Evolutionary conservation across 2,329 filamentous ascomycete species (phyloP).

Genomic region (Nigrospora oryzae): DNA sequence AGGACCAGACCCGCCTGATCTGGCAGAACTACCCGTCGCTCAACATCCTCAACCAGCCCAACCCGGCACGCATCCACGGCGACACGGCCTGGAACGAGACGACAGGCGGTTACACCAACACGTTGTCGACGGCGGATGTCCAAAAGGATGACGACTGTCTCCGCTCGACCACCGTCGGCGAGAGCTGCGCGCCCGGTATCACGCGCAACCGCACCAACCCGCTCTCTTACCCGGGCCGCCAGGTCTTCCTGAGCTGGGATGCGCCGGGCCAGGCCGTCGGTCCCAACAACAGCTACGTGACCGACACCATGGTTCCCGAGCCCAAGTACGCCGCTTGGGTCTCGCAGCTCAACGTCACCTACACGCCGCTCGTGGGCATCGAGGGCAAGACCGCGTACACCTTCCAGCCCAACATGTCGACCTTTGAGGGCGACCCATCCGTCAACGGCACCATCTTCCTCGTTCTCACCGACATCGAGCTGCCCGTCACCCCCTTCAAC

Average conservation of each 20-base stretch:
- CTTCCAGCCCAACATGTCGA: constrained; percentile 62
- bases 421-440: constrained; percentile 59
- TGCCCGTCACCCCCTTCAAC: constrained; percentile 70
- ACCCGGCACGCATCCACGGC: constrained; percentile 58
- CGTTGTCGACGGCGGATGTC: constrained; percentile 39
- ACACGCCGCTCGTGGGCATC: constrained; percentile 48
- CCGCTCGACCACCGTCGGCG: constrained; percentile 42
- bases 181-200: constrained; percentile 56
- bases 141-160: constrained; percentile 42
- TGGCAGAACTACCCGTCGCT: constrained; percentile 82
- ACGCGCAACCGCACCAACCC: constrained; percentile 61
- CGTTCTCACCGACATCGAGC: constrained; percentile 60
- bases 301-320: constrained; percentile 45
- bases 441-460: constrained; percentile 77
- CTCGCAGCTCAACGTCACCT: constrained; percentile 68
- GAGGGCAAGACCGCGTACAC: constrained; percentile 54
- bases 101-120: constrained; percentile 47
- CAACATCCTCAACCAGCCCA: constrained; percentile 67
- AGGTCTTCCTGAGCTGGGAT: constrained; percentile 68
- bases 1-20: constrained; percentile 61
- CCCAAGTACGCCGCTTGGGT: constrained; percentile 70
- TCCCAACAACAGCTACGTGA: constrained; percentile 77
- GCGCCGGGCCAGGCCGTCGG: constrained; percentile 58
- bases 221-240: constrained; percentile 65
- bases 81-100: constrained; percentile 57